Base-by-base conservation (phyloP, 257 asterid species). In the Solanum corneliomulleri region DNA sequence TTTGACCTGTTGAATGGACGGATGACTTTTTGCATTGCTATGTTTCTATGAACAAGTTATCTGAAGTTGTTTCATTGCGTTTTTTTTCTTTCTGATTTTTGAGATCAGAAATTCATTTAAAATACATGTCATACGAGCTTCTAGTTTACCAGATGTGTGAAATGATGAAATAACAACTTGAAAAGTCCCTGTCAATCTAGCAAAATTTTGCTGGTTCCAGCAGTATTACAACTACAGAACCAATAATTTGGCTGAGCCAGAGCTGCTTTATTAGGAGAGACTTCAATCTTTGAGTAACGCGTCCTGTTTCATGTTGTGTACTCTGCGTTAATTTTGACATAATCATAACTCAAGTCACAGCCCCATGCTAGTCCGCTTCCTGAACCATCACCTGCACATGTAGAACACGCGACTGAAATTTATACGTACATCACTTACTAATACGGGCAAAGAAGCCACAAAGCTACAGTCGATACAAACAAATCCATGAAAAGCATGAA, bases 281-380 rank as follows among this genome's bases (percentile, higher is more conserved):
- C 44, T 16, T 18, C 45, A 27, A 81, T 18, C 29, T 47, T 80
- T 29, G 85, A 49, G 31, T 44, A 10, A 16, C 29, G 0, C 7
- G 45, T 5, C 29, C 45, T 49, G 6, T 6, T 31, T 86, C 49
- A 93, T 6, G 95, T 91, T 13, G 99, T 94, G 91, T 95, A 95
- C 89, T 95, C 98, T 0, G 98, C 98, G 85, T 97, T 97, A 75
- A 97, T 95, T 89, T 95, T 97, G 86, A 95, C 98, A 85, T 97
- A 97, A 87, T 97, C 98, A 70, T 95, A 97, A 87, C 99, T 97
- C 69, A 95, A 92, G 85, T 97, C 99, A 64, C 99, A 94, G 41
- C 99, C 99, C 99, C 99, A 95, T 68, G 98, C 99, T 52, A 91
- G 90, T 88, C 98, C 99, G 15, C 86, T 91, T 70, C 98, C 96